Percentiles rank a stretch among this genome's conserved stretches.
phyloP scores from a whole-genome alignment of 2,329 filamentous ascomycete genomes.

The Tolypocladium ophioglossoides region DNA sequence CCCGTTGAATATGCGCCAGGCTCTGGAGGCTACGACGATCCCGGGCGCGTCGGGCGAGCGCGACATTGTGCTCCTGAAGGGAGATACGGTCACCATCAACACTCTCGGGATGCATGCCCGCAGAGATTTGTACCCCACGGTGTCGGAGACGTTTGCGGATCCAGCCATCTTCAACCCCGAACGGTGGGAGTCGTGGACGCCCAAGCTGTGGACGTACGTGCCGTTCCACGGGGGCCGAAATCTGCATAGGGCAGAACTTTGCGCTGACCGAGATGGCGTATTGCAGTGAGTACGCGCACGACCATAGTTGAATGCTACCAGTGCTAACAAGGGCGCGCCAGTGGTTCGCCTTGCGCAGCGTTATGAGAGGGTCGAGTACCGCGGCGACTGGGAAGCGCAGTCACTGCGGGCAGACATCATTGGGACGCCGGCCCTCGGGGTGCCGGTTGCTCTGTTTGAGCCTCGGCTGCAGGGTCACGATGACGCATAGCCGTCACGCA shows the following conservation, averaged over 20 bases:
- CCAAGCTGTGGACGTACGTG: conserved; percentile 59
- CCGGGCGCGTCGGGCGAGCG: conserved; percentile 38
- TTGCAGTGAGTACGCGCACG: conserved; percentile 5
- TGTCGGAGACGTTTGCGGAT: conserved; percentile 32
- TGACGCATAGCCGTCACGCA: no score
- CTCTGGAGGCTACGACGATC: conserved; percentile 23
- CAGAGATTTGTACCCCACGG: conserved; percentile 45
- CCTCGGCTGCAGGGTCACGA: background rate
- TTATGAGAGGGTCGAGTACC: conserved; percentile 43
- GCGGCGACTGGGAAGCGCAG: conserved; percentile 32
- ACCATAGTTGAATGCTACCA: background rate
- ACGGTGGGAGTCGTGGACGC: conserved; percentile 53
- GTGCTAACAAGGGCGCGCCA: conserved; percentile 5
- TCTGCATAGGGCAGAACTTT: conserved; percentile 74
- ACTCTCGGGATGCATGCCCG: conserved; percentile 65
- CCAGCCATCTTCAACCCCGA: conserved; percentile 51
- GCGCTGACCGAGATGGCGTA: conserved; percentile 59
- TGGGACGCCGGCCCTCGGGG: conserved; percentile 29
- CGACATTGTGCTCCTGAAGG: conserved; percentile 52
- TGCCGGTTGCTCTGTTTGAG: conserved; percentile 28
- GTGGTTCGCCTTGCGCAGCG: conserved; percentile 46
- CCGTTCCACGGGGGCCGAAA: conserved; percentile 66
- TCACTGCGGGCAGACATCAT: conserved; percentile 32
- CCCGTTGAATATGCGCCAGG: conserved; percentile 41
- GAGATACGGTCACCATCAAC: conserved; percentile 55